These are phyloP conservation scores for Solanum acaule DNA, from an alignment of 257 asterid species.

Conservation along the genomic window DNA sequence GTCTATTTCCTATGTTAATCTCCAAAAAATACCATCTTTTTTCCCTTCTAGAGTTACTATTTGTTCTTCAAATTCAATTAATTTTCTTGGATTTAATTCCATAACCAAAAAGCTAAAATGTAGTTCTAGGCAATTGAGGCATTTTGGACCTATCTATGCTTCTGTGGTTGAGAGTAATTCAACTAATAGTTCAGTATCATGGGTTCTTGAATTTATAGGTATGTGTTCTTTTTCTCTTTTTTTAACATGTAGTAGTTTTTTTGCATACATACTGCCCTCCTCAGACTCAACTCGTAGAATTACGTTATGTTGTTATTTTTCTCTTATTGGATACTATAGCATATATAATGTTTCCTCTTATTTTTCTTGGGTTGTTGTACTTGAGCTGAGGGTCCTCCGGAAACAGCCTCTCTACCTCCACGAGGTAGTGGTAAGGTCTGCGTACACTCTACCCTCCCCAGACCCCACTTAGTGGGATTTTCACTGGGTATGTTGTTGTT, in stretches of 20 bases:
- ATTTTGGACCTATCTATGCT: slow-evolving; percentile 41
- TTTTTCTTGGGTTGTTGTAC: too few relatives aligned
- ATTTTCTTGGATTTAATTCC: slow-evolving; percentile 38
- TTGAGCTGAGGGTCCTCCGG: too few relatives aligned
- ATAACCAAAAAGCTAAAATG: slow-evolving; percentile 34
- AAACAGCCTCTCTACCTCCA: too few relatives aligned
- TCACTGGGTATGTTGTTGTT: too few relatives aligned
- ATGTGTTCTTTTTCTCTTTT: neutral
- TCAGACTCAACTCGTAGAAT: neutral
- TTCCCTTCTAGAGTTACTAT: slow-evolving; percentile 15
- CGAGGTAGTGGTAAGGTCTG: too few relatives aligned
- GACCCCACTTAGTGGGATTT: too few relatives aligned
- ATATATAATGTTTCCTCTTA: too few relatives aligned
- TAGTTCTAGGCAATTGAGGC: slow-evolving; percentile 27
- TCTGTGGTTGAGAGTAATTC: slow-evolving; percentile 29
- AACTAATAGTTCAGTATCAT: slow-evolving; percentile 30
- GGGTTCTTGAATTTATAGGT: slow-evolving; percentile 88
- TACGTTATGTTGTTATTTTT: neutral
- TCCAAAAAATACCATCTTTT: neutral
- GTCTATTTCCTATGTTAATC: neutral
- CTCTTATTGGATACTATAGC: too few relatives aligned
- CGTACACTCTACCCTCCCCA: too few relatives aligned
- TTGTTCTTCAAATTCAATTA: slow-evolving; percentile 11
- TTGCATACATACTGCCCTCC: neutral
- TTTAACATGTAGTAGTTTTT: neutral